Percentiles rank a stretch among this genome's conserved stretches.
phyloP scores from a whole-genome alignment of 192 early-diverging fungal genomes.

The Backusella morwellensis region DNA sequence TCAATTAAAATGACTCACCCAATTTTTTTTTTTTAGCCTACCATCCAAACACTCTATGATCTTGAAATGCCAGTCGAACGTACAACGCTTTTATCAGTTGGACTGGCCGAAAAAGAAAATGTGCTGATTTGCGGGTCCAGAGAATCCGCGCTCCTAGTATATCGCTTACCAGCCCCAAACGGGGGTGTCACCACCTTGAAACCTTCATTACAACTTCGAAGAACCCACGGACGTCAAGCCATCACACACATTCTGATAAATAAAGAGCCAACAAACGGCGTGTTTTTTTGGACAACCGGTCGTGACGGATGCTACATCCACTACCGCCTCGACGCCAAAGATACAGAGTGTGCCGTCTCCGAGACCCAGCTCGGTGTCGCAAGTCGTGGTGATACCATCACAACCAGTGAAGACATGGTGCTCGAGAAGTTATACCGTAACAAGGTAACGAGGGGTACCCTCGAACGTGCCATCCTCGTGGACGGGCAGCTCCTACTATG shows the following conservation, averaged over 20 bases:
- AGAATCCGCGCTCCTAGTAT: constrained; percentile 42
- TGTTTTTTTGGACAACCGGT: constrained; percentile 58
- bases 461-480: constrained; percentile 58
- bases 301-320: constrained; percentile 64
- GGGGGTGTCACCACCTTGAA: not conserved
- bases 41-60: constrained; percentile 19
- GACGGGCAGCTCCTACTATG: constrained; percentile 55
- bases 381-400: constrained; percentile 3
- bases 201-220: constrained; percentile 34
- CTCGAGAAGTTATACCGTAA: constrained; percentile 55
- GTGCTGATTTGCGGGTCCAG: constrained; percentile 43
- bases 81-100: constrained; percentile 30
- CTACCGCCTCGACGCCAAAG: constrained; percentile 33
- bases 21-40: constrained; percentile 14
- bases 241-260: constrained; percentile 43
- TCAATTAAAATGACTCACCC: too few relatives aligned
- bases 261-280: not conserved
- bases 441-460: constrained; percentile 76
- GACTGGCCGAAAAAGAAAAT: constrained; percentile 18
- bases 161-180: constrained; percentile 9
- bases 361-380: constrained; percentile 1
- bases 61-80: constrained; percentile 25
- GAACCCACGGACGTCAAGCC: constrained; percentile 50
- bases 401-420: constrained; percentile 17
- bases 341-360: not conserved